Evolutionary conservation across 2,329 filamentous ascomycete genomes (phyloP), one percentile per base, ranked within the genome.

Genomic region (Cytospora mali): DNA sequence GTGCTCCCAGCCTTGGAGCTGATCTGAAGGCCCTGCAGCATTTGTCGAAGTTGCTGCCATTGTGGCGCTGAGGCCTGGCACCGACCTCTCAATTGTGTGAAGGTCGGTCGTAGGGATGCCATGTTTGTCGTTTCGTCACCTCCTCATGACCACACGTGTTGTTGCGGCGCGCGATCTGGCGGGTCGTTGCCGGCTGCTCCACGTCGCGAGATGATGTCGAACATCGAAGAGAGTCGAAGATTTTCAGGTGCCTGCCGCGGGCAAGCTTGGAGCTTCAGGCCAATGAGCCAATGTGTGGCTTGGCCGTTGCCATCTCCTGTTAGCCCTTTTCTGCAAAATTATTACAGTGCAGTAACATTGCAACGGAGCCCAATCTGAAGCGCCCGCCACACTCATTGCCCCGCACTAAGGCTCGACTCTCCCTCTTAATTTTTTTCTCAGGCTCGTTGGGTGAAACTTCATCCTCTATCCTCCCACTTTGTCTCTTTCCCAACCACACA

Each of bases 401-500:
- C 42, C 42, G 42, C 42, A 46, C 42, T 46, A 46, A 42, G 42
- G 42, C 42, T 46, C 18, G 39, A 21, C 18, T n/a, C 39, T 46
- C n/a, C 39, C 18, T 23, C n/a, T 46, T 23, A 6, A 46, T 23
- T 46, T 46, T 42, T 46, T 46, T 46, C 21, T 46, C 14, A 18
- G 42, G 42, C 42, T 46, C n/a, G 42, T 46, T 46, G 39, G 39
- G 39, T 46, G 60, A 61, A 54, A 33, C 23, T 58, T 21, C 42
- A 33, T 58, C 50, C 53, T 52, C 59, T 18, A 28, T 52, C 50
- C 50, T 52, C 60, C 65, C 55, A 69, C 71, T 67, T 68, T n/a
- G n/a, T n/a, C n/a, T 68, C 59, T 57, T 52, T 65, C 25, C 61
- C 60, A 66, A 62, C 58, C 66, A 46, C 42, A 46, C 9, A 46